Evolutionary conservation across 2,329 filamentous ascomycete species (phyloP), one percentile per base, ranked within the genome.

Genomic region (Tolypocladium tropicale): DNA sequence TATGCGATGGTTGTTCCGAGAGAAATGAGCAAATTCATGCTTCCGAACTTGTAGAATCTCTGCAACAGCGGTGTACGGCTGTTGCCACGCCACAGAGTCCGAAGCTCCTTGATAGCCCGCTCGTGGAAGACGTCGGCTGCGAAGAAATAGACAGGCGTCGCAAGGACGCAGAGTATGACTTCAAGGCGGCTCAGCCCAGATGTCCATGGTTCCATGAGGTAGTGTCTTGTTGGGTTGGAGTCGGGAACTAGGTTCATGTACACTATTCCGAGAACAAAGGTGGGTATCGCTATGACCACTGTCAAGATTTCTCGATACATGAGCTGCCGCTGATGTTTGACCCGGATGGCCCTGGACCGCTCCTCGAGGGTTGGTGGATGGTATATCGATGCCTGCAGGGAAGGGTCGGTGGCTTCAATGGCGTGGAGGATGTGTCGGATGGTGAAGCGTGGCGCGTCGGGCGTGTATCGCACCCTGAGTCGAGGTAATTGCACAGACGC

Each of bases 21-120:
- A 9, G 88, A 94, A 72, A 96, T 92, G 58, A 96, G 80, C 75
- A 95, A 87, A 67, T 95, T 95, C 92, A 96, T 96, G 74, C 91
- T 96, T 10, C 92, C 92, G 65, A 96, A 96, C n/a, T 88, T 85
- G 69, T 91, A 90, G 65, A 96, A 92, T 16, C 92, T 79, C 62
- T 86, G 81, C 18, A 89, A 63, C 4, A 95, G 68, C 0, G 90
- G 88, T 1, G 86, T 86, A 39, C 80, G 82, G 67, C 90, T 95
- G 32, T 84, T 82, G 2, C 76, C 83, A 25, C 87, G 80, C 92
- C 92, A 96, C 60, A 96, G 76, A 0, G 84, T 79, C 58, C 78
- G 78, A 14, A 96, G 74, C 64, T 96, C 92, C 67, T 91, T 94
- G 61, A 91, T 68, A 0, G 90, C 88, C 43, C 89, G 81, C 14